Conservation (phyloP, 2,329 filamentous ascomycete species). For the Trichoderma semiorbis region DNA sequence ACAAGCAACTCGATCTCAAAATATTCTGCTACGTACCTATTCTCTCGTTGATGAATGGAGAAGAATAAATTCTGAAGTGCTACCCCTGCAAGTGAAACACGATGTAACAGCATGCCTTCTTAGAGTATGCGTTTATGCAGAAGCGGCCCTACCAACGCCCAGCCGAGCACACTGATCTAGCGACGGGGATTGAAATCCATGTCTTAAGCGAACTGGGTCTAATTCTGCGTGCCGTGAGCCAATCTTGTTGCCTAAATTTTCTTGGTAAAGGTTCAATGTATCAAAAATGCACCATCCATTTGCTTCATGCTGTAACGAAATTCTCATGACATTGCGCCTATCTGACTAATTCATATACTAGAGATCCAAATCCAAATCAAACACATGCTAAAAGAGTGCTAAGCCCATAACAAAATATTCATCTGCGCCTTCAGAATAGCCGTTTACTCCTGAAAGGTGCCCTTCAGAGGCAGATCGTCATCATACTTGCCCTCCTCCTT, state of each 20-base stretch:
- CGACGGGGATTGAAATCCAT: background rate
- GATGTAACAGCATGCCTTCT: background rate
- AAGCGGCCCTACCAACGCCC: background rate
- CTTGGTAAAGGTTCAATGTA: background rate
- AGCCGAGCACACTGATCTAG: background rate
- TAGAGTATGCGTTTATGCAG: background rate
- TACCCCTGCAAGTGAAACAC: background rate
- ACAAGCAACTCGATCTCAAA: background rate
- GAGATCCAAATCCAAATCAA: background rate
- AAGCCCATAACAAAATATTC: background rate
- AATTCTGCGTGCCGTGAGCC: background rate
- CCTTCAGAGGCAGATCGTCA: slow-evolving; percentile 32
- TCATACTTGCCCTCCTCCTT: slow-evolving; percentile 35
- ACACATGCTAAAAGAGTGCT: background rate
- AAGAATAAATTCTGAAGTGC: background rate
- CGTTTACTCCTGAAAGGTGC: slow-evolving; percentile 31
- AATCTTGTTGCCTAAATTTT: background rate
- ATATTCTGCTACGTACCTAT: background rate
- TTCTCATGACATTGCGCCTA: background rate
- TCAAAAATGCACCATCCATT: background rate
- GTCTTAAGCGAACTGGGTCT: background rate
- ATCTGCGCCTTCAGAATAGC: background rate
- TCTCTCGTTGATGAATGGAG: background rate
- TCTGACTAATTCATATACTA: background rate
- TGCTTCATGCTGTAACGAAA: background rate